phyloP scores from a whole-genome alignment of 2,329 filamentous ascomycete genomes.

The Cytospora leucostoma region DNA sequence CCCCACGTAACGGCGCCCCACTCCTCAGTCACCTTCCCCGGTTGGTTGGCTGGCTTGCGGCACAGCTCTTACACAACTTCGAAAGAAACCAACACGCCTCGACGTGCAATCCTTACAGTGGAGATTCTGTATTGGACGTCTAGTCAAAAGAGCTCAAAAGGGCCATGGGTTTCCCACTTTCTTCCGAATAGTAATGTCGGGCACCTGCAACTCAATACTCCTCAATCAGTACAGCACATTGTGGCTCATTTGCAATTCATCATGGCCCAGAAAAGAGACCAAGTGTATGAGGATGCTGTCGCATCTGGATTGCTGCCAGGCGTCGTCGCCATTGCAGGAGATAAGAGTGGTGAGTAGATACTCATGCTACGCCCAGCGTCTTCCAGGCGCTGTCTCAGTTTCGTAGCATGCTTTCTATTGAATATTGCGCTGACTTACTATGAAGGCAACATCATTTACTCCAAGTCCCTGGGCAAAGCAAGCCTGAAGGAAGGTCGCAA shows the following conservation, averaged over 20 bases:
- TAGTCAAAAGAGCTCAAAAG: too few species aligned
- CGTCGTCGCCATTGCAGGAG: constrained; percentile 29
- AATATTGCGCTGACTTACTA: constrained; percentile 6
- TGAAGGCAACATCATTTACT: constrained; percentile 32
- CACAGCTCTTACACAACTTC: background rate
- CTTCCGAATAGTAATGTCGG: background rate
- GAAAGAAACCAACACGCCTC: too few species aligned
- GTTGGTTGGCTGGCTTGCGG: background rate
- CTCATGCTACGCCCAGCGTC: background rate
- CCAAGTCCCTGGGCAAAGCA: constrained; percentile 31
- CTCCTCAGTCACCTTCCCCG: too few species aligned
- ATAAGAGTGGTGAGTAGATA: constrained; percentile 28
- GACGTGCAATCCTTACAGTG: too few species aligned
- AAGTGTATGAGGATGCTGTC: constrained; percentile 30
- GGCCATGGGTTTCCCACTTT: background rate
- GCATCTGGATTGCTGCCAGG: constrained; percentile 31
- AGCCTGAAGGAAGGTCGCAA: constrained; percentile 30
- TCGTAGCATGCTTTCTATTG: background rate
- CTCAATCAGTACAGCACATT: background rate
- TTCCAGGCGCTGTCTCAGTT: background rate
- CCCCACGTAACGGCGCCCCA: too few species aligned
- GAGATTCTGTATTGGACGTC: too few species aligned
- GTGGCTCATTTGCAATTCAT: background rate
- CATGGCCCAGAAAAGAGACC: constrained; percentile 23
- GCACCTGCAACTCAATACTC: background rate